Evolutionary conservation across 768 basidiomycete genomes (phyloP), one percentile per base, ranked within the genome.

Genomic region (Mycena metata): DNA sequence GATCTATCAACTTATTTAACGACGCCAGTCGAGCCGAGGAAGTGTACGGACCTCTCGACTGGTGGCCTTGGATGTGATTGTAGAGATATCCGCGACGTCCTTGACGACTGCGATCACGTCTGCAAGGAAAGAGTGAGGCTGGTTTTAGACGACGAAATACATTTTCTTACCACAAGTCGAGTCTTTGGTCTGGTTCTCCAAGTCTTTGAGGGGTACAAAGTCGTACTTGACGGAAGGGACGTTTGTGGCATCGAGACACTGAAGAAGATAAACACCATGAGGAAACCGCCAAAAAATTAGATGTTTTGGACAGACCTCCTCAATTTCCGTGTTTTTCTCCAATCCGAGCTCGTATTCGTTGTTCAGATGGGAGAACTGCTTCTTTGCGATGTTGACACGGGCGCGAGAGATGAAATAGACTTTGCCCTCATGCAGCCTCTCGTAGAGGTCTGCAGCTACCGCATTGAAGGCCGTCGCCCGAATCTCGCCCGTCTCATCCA

Each of bases 401-500:
- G 93, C 98, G 76, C 92, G 94, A 0, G 95, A 95, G 61, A 99
- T 85, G 75, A 86, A 95, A 77, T 96, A 99, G 10, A 96, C 96
- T 76, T 96, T 96, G 55, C 93, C 93, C 78, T 98, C 96, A 72
- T 96, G 88, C 21, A 99, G 75, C 74, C 88, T 88, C n/a, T 93
- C 88, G 79, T 91, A 96, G 43, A 96, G 84, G 42, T 89, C 88
- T 73, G 96, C 95, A 43, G 91, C 96, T 12, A 86, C 90, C 13
- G 88, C 81, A 75, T 98, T 99, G 84, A 98, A 99, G 11, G 83
- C 96, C 1, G 97, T 99, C 1, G 86, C 97, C 64, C 91, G 86
- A 75, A 99, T 99, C 81, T 92, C 91, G 61, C 95, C 96, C 17
- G 94, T 90, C 66, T 98, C 96, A 71, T 99, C 98, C 93, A 98